Conservation (phyloP, 257 asterid genomes). For the Nemophila menziesii region DNA sequence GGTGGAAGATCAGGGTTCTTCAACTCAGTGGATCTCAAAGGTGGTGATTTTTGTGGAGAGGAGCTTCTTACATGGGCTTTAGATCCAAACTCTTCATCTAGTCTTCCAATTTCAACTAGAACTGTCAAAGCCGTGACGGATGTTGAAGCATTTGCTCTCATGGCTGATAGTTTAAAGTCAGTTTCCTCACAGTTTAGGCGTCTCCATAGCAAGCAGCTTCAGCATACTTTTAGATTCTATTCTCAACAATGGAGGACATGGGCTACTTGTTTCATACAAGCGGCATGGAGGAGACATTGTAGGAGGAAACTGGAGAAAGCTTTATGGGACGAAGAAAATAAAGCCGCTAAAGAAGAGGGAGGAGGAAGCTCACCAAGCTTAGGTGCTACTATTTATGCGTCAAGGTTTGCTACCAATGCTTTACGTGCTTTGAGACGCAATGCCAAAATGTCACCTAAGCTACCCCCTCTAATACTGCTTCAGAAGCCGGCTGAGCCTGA, state of each 20-base stretch:
- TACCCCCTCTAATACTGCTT: conserved; percentile 35
- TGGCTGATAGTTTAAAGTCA: conserved; percentile 20
- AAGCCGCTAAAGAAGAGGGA: conserved; percentile 18
- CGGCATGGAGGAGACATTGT: conserved; percentile 47
- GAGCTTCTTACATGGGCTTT: conserved; percentile 30
- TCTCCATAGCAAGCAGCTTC: conserved; percentile 23
- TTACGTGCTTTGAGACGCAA: conserved; percentile 22
- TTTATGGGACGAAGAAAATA: conserved; percentile 33
- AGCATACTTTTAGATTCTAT: conserved; percentile 30
- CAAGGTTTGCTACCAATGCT: conserved; percentile 43
- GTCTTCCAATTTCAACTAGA: conserved; percentile 23
- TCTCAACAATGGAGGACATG: conserved; percentile 71
- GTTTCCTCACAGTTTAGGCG: conserved; percentile 27
- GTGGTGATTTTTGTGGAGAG: conserved; percentile 30
- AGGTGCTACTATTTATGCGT: conserved; percentile 39
- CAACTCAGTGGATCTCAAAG: conserved; percentile 37
- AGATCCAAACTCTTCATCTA: conserved; percentile 18
- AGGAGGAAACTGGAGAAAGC: conserved; percentile 37
- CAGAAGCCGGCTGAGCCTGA: conserved; percentile 64
- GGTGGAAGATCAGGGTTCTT: conserved; percentile 54
- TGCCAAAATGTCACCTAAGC: conserved; percentile 21
- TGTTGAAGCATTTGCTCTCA: conserved; percentile 22
- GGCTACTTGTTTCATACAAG: conserved; percentile 62
- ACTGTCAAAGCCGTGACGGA: conserved; percentile 21
- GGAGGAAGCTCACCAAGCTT: conserved; percentile 25